Conservation (phyloP, 352 stramenopile genomes). For the Aphanomyces invadans region DNA sequence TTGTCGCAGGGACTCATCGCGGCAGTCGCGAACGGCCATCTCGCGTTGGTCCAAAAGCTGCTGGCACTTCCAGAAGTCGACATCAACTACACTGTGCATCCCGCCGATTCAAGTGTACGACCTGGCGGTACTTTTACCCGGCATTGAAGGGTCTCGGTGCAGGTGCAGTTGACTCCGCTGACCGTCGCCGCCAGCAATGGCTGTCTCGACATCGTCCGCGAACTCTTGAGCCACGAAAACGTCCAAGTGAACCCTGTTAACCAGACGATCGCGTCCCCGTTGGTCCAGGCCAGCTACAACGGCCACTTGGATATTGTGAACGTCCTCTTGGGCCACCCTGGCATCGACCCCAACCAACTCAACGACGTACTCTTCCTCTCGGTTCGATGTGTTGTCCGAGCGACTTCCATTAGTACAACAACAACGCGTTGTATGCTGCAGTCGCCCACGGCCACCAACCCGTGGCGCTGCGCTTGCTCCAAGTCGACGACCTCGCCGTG, state of each 20-base stretch:
- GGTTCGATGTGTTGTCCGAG: neutral
- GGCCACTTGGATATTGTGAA: neutral
- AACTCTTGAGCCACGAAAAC: neutral
- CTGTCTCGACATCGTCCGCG: neutral
- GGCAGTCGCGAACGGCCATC: neutral
- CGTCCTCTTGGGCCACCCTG: neutral
- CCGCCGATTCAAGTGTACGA: neutral
- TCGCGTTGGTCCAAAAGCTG: neutral
- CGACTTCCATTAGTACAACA: neutral
- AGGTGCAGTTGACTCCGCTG: slow-evolving; percentile 3
- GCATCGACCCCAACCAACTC: neutral
- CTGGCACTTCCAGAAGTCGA: neutral
- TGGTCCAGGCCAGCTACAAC: slow-evolving; percentile 10
- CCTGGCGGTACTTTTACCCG: too few species aligned
- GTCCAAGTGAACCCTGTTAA: slow-evolving; percentile 6
- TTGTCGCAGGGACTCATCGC: slow-evolving; percentile 1
- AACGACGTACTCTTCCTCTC: neutral
- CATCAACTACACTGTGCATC: neutral
- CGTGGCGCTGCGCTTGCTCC: neutral
- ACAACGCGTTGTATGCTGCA: slow-evolving; percentile 10
- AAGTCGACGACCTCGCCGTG: neutral
- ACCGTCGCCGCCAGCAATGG: neutral
- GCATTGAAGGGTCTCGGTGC: too few species aligned
- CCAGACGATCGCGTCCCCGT: neutral
- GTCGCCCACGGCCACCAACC: neutral